Evolutionary conservation across 148 eudicot genomes (phyloP).

Genomic region (Chenopodium suecicum): DNA sequence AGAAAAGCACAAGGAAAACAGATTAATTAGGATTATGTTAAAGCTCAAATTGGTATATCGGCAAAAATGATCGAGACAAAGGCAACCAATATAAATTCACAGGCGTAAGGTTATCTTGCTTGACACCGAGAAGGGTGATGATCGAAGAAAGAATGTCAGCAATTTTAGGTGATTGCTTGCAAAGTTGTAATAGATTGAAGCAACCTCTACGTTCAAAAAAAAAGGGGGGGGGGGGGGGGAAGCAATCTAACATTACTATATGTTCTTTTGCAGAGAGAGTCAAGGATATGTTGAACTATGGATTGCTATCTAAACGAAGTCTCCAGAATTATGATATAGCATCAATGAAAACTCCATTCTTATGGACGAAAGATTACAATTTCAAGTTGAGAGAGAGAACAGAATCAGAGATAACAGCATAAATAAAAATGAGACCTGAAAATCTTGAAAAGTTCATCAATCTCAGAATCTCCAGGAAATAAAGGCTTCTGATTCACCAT

Average conservation of each 20-base stretch:
- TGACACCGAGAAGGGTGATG: background rate
- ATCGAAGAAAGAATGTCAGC: background rate
- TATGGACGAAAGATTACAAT: background rate
- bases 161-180: background rate
- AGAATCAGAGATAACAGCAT: background rate
- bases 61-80: background rate
- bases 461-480: conserved; percentile 95
- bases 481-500: conserved; percentile 88
- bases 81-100: background rate
- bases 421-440: conserved; percentile 51
- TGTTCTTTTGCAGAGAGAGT: too few species aligned
- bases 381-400: background rate
- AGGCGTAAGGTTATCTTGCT: background rate
- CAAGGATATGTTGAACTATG: too few species aligned
- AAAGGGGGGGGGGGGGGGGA: too few species aligned
- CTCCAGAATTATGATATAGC: background rate
- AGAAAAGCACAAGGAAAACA: too few species aligned
- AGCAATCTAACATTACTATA: too few species aligned
- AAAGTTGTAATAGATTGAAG: background rate
- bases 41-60: background rate
- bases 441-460: conserved; percentile 80
- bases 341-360: background rate
- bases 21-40: background rate
- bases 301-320: too few species aligned
- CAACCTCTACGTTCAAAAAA: background rate